phyloP scores from a whole-genome alignment of 495 filamentous ascomycete genomes.

The Aspergillus wentii region DNA sequence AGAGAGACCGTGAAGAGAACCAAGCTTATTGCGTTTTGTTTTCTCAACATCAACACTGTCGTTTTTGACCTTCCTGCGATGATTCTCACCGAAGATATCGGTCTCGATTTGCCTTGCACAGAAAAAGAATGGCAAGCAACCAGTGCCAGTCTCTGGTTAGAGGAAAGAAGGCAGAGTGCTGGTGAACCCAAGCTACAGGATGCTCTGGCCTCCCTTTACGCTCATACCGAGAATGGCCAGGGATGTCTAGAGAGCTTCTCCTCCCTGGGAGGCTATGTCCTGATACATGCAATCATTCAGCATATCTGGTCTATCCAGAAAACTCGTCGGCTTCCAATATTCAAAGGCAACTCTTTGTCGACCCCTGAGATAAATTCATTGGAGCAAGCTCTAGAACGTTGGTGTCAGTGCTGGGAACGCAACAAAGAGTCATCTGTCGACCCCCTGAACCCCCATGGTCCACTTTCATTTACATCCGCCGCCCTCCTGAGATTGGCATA shows the following conservation, averaged over 20 bases:
- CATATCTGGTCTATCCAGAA: slow-evolving; percentile 65
- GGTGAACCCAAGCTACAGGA: slow-evolving; percentile 31
- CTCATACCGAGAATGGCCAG: slow-evolving; percentile 10
- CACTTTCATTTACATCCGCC: slow-evolving; percentile 63
- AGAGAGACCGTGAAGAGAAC: slow-evolving; percentile 40
- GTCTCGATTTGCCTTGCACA: slow-evolving; percentile 54
- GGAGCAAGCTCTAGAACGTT: slow-evolving; percentile 55
- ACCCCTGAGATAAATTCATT: slow-evolving; percentile 52
- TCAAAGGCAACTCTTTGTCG: slow-evolving; percentile 41
- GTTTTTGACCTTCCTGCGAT: slow-evolving; percentile 46
- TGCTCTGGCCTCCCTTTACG: slow-evolving; percentile 26
- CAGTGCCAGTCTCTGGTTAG: slow-evolving; percentile 21
- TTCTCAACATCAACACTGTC: slow-evolving; percentile 47
- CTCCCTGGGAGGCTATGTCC: slow-evolving; percentile 60
- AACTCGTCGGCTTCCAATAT: slow-evolving; percentile 40
- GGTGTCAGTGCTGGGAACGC: slow-evolving; percentile 58
- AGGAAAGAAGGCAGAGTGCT: slow-evolving; percentile 18
- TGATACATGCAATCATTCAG: slow-evolving; percentile 65
- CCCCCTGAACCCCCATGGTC: slow-evolving; percentile 49
- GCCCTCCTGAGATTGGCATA: slow-evolving; percentile 62
- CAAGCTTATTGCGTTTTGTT: slow-evolving; percentile 43
- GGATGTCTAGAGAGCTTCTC: slow-evolving; percentile 34
- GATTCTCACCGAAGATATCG: slow-evolving; percentile 58
- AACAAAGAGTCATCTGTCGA: slow-evolving; percentile 49
- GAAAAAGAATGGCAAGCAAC: slow-evolving; percentile 35